Evolutionary conservation across 106 monocot genomes (phyloP), one percentile per base, ranked within the genome.

Genomic region (Acanthochlamys bracteata): DNA sequence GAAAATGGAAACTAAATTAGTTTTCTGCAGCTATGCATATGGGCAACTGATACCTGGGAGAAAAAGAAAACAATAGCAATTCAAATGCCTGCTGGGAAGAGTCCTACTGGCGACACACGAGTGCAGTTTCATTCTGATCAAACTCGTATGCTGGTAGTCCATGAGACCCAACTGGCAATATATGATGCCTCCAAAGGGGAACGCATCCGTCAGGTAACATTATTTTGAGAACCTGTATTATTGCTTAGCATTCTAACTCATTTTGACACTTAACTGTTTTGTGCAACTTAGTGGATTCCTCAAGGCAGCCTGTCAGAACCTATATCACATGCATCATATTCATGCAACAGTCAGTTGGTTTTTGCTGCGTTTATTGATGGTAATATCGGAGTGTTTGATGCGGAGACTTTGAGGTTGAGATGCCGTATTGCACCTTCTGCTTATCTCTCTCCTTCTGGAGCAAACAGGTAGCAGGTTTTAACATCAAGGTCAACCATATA

Each of bases 41-140:
- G 84, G 84, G 73, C 72, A 41, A 84, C 76, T 12, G 80, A 84
- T 19, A 76, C 64, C 12, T 84, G 84, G 84, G 84, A 80, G 70
- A 80, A 80, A 21, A 72, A 76, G 66, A 80, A 73, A 73, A 49
- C 76, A 23, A 53, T 80, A 0, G 0, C 69, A 4, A 76, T 84
- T 42, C 83, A 75, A 53, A 24, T 84, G 65, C 73, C 84, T 55
- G 69, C 72, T 68, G 79, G 79, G 20, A 84, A 84, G 69, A 8
- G 73, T 19, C 65, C 76, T 42, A 25, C 53, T 49, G 80, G 84
- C 43, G 84, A 84, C 45, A 80, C 79, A 4, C 53, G 65, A 57
- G 79, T 80, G 41, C 84, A 84, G 63, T 84, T 84, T 61, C 76
- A 73, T 65, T 73, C 69, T 43, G 84, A 84, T 69, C 79, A 80